These are phyloP conservation scores for Zopfia rhizophila DNA, from an alignment of 2,329 filamentous ascomycete species.

Conservation along the genomic window DNA sequence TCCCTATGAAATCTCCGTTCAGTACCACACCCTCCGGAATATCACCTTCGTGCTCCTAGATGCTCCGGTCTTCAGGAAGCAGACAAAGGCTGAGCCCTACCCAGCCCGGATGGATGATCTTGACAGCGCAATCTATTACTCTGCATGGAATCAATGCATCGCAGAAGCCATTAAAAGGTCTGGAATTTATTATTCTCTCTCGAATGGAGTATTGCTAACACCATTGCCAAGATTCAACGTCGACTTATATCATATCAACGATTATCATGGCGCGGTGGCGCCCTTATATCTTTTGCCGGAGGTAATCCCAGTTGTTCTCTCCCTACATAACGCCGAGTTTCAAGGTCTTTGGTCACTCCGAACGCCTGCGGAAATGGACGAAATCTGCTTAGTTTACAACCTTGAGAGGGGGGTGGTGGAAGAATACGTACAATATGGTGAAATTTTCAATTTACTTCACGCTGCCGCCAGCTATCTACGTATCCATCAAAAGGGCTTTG, in stretches of 20 bases:
- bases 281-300: slow-evolving; percentile 72
- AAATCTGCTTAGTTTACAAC: slow-evolving; percentile 74
- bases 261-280: slow-evolving; percentile 70
- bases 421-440: slow-evolving; percentile 73
- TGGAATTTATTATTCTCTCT: no score
- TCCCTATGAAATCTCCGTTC: slow-evolving; percentile 69
- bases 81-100: slow-evolving; percentile 71
- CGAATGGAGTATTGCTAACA: no score
- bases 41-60: slow-evolving; percentile 76
- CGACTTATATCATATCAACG: slow-evolving; percentile 73
- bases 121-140: slow-evolving; percentile 74
- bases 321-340: slow-evolving; percentile 76
- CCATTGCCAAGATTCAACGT: no score
- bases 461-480: slow-evolving; percentile 73
- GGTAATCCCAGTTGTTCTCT: slow-evolving; percentile 71
- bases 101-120: slow-evolving; percentile 77
- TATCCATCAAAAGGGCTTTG: slow-evolving; percentile 74
- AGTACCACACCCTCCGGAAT: slow-evolving; percentile 71
- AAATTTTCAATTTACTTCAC: slow-evolving; percentile 75
- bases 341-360: slow-evolving; percentile 76
- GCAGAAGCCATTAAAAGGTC: slow-evolving; percentile 71
- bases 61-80: slow-evolving; percentile 72
- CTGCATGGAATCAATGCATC: slow-evolving; percentile 76
- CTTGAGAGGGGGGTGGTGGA: slow-evolving; percentile 66
- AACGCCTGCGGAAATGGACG: slow-evolving; percentile 67